Conservation (phyloP, 257 asterid genomes). For the Eucommia ulmoides region DNA sequence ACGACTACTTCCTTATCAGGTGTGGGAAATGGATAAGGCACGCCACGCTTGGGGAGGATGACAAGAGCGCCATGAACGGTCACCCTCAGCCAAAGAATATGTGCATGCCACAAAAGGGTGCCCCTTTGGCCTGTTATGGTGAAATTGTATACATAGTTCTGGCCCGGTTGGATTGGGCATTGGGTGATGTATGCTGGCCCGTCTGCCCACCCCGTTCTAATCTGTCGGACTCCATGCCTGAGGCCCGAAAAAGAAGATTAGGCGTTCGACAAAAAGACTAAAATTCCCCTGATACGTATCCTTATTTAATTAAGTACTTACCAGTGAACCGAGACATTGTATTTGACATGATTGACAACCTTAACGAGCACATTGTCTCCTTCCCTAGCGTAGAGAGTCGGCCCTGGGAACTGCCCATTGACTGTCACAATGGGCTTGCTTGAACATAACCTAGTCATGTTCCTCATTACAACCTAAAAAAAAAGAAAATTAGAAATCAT, state of each 20-base stretch:
- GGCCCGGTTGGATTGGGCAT: constrained; percentile 64
- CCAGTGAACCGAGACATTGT: constrained; percentile 64
- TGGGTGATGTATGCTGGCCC: constrained; percentile 73
- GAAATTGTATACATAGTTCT: constrained; percentile 43
- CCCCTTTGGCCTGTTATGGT: constrained; percentile 61
- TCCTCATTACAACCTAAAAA: constrained; percentile 48
- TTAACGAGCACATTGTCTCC: constrained; percentile 44
- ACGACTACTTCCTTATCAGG: constrained; percentile 48
- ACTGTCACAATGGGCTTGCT: constrained; percentile 49
- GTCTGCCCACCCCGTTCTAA: constrained; percentile 62
- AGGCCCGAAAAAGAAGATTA: neutral
- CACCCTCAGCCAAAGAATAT: constrained; percentile 56
- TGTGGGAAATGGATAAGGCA: constrained; percentile 57
- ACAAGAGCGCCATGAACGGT: constrained; percentile 62
- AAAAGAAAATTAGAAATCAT: no score
- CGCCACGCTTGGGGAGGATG: constrained; percentile 47
- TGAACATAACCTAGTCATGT: constrained; percentile 43
- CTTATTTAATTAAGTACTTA: no score
- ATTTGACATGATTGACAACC: constrained; percentile 53
- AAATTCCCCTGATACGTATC: no score
- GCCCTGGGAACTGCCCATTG: constrained; percentile 63
- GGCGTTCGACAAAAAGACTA: no score
- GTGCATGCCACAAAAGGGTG: constrained; percentile 67
- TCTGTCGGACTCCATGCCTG: constrained; percentile 71
- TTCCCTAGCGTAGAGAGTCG: constrained; percentile 57